Base-by-base conservation (phyloP, 2,329 filamentous ascomycete species). In the Trichoderma asperellum region DNA sequence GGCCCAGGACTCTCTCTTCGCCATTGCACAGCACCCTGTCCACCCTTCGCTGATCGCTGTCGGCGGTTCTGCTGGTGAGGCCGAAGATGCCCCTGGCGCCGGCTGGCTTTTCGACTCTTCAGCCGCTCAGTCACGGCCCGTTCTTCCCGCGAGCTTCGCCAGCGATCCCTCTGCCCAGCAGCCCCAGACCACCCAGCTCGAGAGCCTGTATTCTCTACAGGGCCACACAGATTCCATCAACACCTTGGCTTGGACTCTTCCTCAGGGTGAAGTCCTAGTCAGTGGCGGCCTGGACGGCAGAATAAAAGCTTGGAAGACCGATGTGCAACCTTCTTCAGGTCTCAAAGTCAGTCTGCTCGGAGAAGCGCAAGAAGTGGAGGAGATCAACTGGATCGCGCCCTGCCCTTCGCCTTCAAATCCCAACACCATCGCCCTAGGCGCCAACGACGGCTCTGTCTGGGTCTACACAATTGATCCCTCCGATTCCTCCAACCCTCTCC, bases 221-320 rank as follows among this genome's bases (percentile, higher is more conserved):
- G 94, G 94, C 57, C 96, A 99, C 83, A 90, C 88, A 56, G 96
- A 99, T 82, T 96, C 92, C 16, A 91, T 99, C 78, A 97, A 96
- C 78, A 88, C 93, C 2, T 87, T 97, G 4, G 83, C 89, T 8
- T 99, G 97, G 80, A 96, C 94, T 0, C 84, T 92, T 56, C 94
- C 94, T 0, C 85, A 86, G 68, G 96, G 96, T 69, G 91, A 96
- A 68, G 96, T 92, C 76, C 85, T 96, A 16, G 86, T 96, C n/a
- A 94, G 92, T 6, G 96, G 90, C 6, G 96, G 95, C 8, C 82
- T 98, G 72, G 96, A 98, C 78, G 96, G 96, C 12, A 89, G 89
- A 72, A 78, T 99, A 74, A 88, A 91, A 72, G 89, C 89, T 16
- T 94, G 91, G 85, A 85, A 87, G 73, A 78, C 86, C 1, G 79